Evolutionary conservation across 495 filamentous ascomycete genomes (phyloP), one percentile per base, ranked within the genome.

Genomic region (Xylaria grammica): DNA sequence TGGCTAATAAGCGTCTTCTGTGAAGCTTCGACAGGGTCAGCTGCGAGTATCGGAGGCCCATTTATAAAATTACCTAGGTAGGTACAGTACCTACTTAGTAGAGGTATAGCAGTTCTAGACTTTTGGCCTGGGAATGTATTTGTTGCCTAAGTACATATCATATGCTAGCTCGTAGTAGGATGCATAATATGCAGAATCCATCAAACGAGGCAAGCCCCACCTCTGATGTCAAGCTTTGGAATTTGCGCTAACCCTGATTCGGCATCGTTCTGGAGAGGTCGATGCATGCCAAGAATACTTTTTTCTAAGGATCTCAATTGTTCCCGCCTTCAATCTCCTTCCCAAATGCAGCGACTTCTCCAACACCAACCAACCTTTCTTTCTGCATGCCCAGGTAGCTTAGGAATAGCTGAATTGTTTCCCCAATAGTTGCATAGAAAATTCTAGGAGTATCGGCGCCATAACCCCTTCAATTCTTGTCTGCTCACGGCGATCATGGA

Each of bases 401-500:
- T 24, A 1, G 20, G 9, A 19, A 36, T 11, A 36, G 6, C 11
- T n/a, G 34, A 48, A 50, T 32, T 60, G 42, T 20, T 45, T 32
- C 57, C 24, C 22, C 34, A 6, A 36, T 36, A 36, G 34, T 36
- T 10, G 8, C 15, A n/a, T n/a, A n/a, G n/a, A n/a, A n/a, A 42
- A 42, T 42, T 11, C 40, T 36, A 5, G 11, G 15, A 3, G 17
- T 17, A 42, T 42, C 40, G 15, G 17, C 40, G 40, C 6, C 40
- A 6, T 17, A 7, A 11, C 3, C 13, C 40, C 40, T 3, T 11
- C 40, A 9, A 7, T 6, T 15, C 40, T 17, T 10, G 40, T 19
- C 32, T 45, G 2, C 38, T 22, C 38, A 32, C 26, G 3, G 49
- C 56, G 22, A 67, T 61, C 17, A 96, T 96, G 92, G 87, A 89